Percentiles rank a stretch among this genome's conserved stretches.
Conservation (phyloP, 805 yeast species). For the Groenewaldozyma tartarivorans region DNA sequence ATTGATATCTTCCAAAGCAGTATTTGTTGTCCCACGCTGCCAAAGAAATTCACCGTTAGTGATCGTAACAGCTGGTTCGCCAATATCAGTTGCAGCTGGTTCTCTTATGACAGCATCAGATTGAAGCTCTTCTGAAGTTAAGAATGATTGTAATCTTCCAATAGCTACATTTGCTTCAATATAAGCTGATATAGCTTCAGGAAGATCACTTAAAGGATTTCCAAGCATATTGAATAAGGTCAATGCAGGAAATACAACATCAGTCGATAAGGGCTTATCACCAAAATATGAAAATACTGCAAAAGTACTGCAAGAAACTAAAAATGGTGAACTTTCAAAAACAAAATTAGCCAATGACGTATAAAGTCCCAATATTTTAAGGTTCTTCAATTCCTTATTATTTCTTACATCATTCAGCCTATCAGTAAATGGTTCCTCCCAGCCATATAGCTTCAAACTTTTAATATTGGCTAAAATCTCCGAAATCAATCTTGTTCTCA, state of each 20-base stretch:
- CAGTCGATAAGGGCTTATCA: conserved; percentile 68
- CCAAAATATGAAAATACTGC: conserved; percentile 61
- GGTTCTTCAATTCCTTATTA: conserved; percentile 69
- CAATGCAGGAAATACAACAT: conserved; percentile 65
- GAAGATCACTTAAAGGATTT: conserved; percentile 41
- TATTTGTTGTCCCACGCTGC: conserved; percentile 37
- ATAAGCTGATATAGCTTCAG: conserved; percentile 37
- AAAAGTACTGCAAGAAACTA: conserved; percentile 85
- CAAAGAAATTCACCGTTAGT: conserved; percentile 16
- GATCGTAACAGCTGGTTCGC: conserved; percentile 40
- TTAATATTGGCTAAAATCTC: conserved; percentile 85
- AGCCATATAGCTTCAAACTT: conserved; percentile 85
- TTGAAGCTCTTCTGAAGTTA: conserved; percentile 37
- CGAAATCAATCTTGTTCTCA: conserved; percentile 76
- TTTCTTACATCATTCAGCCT: conserved; percentile 77
- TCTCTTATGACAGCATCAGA: conserved; percentile 26
- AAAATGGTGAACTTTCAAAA: conserved; percentile 79
- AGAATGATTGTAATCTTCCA: conserved; percentile 36
- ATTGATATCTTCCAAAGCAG: conserved; percentile 37
- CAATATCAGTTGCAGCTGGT: conserved; percentile 30
- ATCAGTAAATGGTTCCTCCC: conserved; percentile 82
- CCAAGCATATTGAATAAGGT: conserved; percentile 42
- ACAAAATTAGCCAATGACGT: conserved; percentile 64
- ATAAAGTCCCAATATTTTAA: conserved; percentile 63
- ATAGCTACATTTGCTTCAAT: conserved; percentile 32